Evolutionary conservation across 768 basidiomycete species (phyloP).

Genomic region (Tricholoma flavovirens): DNA sequence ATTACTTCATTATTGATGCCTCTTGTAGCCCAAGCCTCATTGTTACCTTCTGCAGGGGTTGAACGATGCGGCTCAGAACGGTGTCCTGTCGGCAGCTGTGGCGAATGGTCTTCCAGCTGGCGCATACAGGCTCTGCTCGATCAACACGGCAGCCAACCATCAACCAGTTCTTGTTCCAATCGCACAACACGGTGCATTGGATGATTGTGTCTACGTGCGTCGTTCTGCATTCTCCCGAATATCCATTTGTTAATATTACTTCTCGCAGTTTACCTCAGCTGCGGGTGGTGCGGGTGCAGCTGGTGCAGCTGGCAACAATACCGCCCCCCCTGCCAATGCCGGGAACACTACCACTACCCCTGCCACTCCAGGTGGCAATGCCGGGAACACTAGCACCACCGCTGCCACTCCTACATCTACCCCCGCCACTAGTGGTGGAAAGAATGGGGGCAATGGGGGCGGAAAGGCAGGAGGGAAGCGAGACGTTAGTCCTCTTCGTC

Average conservation of each 20-base stretch:
- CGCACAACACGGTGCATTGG: constrained; percentile 54
- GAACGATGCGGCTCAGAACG: constrained; percentile 38
- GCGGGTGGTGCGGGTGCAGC: constrained; percentile 16
- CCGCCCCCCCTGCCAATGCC: not conserved
- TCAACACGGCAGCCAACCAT: constrained; percentile 54
- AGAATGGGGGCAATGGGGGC: not conserved
- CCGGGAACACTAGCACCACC: not conserved
- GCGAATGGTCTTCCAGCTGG: constrained; percentile 52
- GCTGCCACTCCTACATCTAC: no score
- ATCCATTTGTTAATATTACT: constrained; percentile 5
- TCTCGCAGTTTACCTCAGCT: constrained; percentile 28
- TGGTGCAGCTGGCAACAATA: constrained; percentile 3
- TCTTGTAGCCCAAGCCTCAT: constrained; percentile 9
- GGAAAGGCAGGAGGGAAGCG: constrained; percentile 1
- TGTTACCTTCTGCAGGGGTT: constrained; percentile 42
- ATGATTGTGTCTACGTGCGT: constrained; percentile 57
- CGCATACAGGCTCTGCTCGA: constrained; percentile 52
- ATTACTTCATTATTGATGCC: not conserved
- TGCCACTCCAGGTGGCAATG: not conserved
- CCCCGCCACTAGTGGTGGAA: not conserved
- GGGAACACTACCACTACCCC: not conserved
- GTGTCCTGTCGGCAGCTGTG: constrained; percentile 46
- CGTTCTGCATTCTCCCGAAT: not conserved
- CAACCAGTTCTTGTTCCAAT: constrained; percentile 52
- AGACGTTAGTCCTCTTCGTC: not conserved